Evolutionary conservation across 768 basidiomycete species (phyloP), one percentile per base, ranked within the genome.

Genomic region (Leccinum truebloodii): DNA sequence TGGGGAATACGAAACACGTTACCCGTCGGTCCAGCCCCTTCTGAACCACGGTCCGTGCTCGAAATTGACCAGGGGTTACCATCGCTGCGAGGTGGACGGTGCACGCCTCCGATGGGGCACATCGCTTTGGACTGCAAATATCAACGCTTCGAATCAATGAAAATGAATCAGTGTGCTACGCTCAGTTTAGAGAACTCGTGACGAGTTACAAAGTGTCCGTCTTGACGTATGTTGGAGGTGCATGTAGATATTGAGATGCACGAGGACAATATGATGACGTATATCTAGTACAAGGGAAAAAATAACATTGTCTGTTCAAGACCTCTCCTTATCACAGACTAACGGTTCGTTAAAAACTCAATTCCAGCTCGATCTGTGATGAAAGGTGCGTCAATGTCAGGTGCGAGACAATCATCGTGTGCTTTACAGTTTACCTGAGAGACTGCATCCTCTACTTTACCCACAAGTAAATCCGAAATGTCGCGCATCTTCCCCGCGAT

Each of bases 401-500:
- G 3, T 4, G 8, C 32, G 4, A 20, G 22, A 6, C 9, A 14
- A 22, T 37, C 18, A 4, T 35, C 1, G 18, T 44, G 8, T 4
- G 0, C 3, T 18, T 10, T 3, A 7, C 2, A 18, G 44, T 46
- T 39, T 49, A 62, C 70, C 59, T 49, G 35, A 32, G 59, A 52
- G 30, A 66, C 54, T 0, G 26, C 26, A 7, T 63, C 59, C 16
- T 61, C 69, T n/a, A 71, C 32, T 52, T 65, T 61, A 7, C 24
- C 41, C 22, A 22, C 41, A 8, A 67, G 53, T 7, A 67, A 14
- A 0, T 48, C 49, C 1, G 52, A 20, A 51, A 71, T 53, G 37
- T 62, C 63, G 1, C 48, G 59, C 71, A 68, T 70, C 14, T 54
- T 61, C 4, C 44, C 62, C 1, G 48, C 13, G 9, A 72, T 10